Evolutionary conservation across 1,284 basidiomycete genomes (phyloP).

Genomic region (Ceratobasidium theobromae): DNA sequence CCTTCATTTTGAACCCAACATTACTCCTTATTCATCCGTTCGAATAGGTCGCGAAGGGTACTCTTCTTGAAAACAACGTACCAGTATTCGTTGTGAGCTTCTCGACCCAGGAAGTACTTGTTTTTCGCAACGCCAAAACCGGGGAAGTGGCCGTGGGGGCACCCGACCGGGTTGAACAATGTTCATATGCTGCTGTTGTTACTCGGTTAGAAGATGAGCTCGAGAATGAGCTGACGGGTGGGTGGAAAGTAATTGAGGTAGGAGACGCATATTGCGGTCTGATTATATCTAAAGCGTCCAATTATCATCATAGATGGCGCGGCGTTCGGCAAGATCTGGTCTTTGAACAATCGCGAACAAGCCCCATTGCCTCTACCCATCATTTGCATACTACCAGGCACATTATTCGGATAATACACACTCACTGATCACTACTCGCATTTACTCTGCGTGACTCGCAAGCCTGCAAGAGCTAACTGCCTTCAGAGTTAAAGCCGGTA

Average conservation of each 20-base stretch:
- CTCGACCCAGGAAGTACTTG: conserved; percentile 88
- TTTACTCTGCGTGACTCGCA: not conserved
- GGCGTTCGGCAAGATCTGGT: conserved; percentile 48
- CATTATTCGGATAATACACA: conserved; percentile 2
- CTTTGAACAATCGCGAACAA: conserved; percentile 40
- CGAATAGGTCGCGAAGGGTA: conserved; percentile 69
- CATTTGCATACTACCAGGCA: not conserved
- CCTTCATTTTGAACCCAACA: not conserved
- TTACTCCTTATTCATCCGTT: conserved; percentile 14
- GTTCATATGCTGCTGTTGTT: conserved; percentile 89
- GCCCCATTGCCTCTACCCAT: not conserved
- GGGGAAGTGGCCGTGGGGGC: conserved; percentile 83
- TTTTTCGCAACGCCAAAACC: conserved; percentile 89
- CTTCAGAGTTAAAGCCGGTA: too few relatives aligned
- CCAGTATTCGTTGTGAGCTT: conserved; percentile 96
- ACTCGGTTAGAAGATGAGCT: conserved; percentile 85
- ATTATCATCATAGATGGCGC: conserved; percentile 45
- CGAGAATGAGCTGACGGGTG: conserved; percentile 90
- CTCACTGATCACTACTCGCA: conserved; percentile 19
- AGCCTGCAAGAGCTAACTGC: too few relatives aligned
- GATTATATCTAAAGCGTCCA: not conserved
- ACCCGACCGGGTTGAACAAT: conserved; percentile 88
- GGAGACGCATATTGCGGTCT: conserved; percentile 39
- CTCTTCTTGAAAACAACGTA: conserved; percentile 84
- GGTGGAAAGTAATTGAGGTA: conserved; percentile 98